These are phyloP conservation scores for Harringtonia aguacate DNA, from an alignment of 2,329 filamentous ascomycete genomes.

Conservation along the genomic window DNA sequence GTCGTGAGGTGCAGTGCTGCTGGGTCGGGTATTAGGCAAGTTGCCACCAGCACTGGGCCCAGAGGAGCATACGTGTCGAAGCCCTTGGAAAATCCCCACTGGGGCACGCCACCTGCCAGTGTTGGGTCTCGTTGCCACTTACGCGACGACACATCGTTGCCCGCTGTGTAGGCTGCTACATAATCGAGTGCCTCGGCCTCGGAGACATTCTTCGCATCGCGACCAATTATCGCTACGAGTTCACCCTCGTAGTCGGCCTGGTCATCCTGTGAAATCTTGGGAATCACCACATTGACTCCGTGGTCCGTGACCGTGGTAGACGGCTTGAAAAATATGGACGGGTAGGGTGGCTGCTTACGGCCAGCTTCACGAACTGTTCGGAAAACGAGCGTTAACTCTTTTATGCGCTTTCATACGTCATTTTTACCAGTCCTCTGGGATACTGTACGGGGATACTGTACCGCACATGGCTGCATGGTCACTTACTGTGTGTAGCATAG, in stretches of 20 bases:
- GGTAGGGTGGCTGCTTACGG: slow-evolving; percentile 35
- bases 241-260: slow-evolving; percentile 31
- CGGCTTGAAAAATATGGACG: slow-evolving; percentile 40
- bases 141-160: slow-evolving; percentile 44
- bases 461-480: no score
- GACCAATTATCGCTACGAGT: slow-evolving; percentile 14
- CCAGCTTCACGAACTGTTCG: slow-evolving; percentile 42
- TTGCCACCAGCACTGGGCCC: slow-evolving; percentile 16
- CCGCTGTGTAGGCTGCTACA: slow-evolving; percentile 40
- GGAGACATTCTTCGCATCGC: slow-evolving; percentile 28
- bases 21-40: slow-evolving; percentile 30
- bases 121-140: slow-evolving; percentile 34
- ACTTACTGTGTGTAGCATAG: slow-evolving; percentile 40
- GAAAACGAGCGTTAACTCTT: no score
- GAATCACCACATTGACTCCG: slow-evolving; percentile 28
- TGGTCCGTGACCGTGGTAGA: slow-evolving; percentile 26
- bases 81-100: slow-evolving; percentile 46
- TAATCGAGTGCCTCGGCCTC: slow-evolving; percentile 32
- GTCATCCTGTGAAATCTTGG: slow-evolving; percentile 33
- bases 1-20: slow-evolving; percentile 31
- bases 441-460: no score
- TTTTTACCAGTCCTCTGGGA: no score
- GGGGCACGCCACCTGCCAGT: slow-evolving; percentile 38
- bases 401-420: no score
- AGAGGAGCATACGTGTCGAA: slow-evolving; percentile 46